Conservation (phyloP, 805 yeast genomes). For the Suhomyces tanzawaensis region DNA sequence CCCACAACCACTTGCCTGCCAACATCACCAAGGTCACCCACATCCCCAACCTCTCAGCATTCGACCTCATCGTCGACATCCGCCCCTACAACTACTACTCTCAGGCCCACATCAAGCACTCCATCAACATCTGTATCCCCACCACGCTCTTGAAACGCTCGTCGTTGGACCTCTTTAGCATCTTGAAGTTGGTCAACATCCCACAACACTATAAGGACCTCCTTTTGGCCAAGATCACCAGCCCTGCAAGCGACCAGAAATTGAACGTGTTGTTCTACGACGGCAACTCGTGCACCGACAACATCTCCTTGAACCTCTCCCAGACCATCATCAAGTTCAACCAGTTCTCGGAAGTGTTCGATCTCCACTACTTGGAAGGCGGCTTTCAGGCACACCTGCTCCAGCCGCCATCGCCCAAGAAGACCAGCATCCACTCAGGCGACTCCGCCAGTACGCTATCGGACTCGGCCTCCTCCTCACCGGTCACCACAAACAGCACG, state of each 20-base stretch:
- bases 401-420: conserved; percentile 1
- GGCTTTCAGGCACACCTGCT: conserved; percentile 19
- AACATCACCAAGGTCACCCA: conserved; percentile 7
- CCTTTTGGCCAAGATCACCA: conserved; percentile 14
- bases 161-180: conserved; percentile 30
- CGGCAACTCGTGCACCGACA: conserved; percentile 18
- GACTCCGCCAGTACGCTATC: conserved; percentile 2
- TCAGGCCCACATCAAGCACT: conserved; percentile 24
- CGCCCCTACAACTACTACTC: conserved; percentile 39
- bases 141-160: conserved; percentile 42
- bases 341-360: conserved; percentile 18
- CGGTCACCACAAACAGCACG: conserved; percentile 4
- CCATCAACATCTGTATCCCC: conserved; percentile 44
- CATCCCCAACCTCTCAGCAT: conserved; percentile 8
- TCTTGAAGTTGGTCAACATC: conserved; percentile 31
- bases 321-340: conserved; percentile 35
- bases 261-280: conserved; percentile 35
- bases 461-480: conserved; percentile 4
- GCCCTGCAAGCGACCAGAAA: conserved; percentile 2
- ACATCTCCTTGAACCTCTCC: conserved; percentile 26
- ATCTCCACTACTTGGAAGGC: conserved; percentile 23
- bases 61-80: conserved; percentile 31
- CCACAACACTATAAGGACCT: conserved; percentile 18
- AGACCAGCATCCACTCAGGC: no score
- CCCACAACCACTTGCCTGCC: conserved; percentile 6